These are phyloP conservation scores for Colletotrichum sp. DNA, from an alignment of 2,329 filamentous ascomycete genomes.

Conservation along the genomic window DNA sequence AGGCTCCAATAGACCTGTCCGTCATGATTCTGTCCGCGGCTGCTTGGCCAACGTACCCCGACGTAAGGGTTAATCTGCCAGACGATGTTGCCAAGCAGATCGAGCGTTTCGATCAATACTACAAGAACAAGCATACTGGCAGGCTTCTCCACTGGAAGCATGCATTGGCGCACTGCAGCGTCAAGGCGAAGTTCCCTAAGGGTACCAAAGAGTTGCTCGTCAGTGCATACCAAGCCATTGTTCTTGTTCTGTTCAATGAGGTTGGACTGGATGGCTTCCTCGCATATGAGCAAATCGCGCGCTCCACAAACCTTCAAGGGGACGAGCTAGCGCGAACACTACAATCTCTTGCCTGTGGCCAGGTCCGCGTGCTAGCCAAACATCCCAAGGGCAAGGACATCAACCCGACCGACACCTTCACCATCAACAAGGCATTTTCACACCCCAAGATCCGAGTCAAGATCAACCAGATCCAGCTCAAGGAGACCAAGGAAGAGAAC, in stretches of 20 bases:
- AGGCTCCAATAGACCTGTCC: conserved; percentile 70
- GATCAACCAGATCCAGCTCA: conserved; percentile 98
- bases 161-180: conserved; percentile 85
- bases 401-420: conserved; percentile 79
- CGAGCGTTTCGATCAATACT: conserved; percentile 82
- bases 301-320: conserved; percentile 76
- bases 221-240: conserved; percentile 89
- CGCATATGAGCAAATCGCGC: conserved; percentile 76
- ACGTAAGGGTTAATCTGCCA: conserved; percentile 75
- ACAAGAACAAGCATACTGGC: conserved; percentile 88
- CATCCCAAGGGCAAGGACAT: conserved; percentile 86
- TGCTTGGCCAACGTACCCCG: conserved; percentile 91
- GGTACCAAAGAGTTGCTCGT: conserved; percentile 89
- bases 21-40: conserved; percentile 92
- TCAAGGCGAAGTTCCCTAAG: conserved; percentile 81
- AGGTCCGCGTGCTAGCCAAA: conserved; percentile 83
- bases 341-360: conserved; percentile 93
- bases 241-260: conserved; percentile 89
- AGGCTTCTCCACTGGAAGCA: conserved; percentile 92
- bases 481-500: conserved; percentile 95
- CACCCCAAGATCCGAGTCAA: conserved; percentile 91
- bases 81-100: conserved; percentile 77
- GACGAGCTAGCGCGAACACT: conserved; percentile 86
- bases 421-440: conserved; percentile 77
- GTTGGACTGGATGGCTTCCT: conserved; percentile 66